phyloP scores from a whole-genome alignment of 805 yeast species.

The Nakazawaea holstii region DNA sequence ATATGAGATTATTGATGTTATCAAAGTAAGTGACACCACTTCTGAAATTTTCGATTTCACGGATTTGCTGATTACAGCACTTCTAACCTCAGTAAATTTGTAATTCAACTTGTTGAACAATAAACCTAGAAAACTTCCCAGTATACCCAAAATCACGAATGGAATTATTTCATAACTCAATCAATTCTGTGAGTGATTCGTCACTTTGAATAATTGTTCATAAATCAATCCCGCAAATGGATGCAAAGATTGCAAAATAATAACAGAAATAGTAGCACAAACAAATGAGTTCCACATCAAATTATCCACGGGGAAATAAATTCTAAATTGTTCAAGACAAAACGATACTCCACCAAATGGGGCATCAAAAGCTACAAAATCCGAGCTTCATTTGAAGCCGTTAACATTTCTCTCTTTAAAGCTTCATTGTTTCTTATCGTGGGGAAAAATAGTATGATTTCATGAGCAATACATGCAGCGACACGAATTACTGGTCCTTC shows the following conservation, averaged over 20 bases:
- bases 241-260: conserved; percentile 46
- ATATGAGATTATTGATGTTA: conserved; percentile 52
- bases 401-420: conserved; percentile 54
- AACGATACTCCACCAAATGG: conserved; percentile 88
- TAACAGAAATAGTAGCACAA: conserved; percentile 68
- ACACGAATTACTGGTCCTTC: conserved; percentile 87
- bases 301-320: conserved; percentile 55
- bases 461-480: conserved; percentile 52
- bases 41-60: conserved; percentile 35
- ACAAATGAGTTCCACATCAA: conserved; percentile 83
- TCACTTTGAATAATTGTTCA: conserved; percentile 50
- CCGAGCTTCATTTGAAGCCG: conserved; percentile 81
- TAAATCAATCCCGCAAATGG: conserved; percentile 41
- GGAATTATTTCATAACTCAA: conserved; percentile 65
- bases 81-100: conserved; percentile 31
- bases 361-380: conserved; percentile 76
- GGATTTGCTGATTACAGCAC: conserved; percentile 21
- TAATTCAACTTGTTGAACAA: conserved; percentile 44
- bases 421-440: conserved; percentile 45
- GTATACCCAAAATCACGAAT: conserved; percentile 60
- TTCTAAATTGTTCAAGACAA: conserved; percentile 62
- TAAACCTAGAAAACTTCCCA: conserved; percentile 67
- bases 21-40: conserved; percentile 37
- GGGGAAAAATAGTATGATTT: conserved; percentile 29
- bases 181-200: conserved; percentile 63